Evolutionary conservation across 352 stramenopile species (phyloP).

Genomic region (Pilasporangium apinafurcum): DNA sequence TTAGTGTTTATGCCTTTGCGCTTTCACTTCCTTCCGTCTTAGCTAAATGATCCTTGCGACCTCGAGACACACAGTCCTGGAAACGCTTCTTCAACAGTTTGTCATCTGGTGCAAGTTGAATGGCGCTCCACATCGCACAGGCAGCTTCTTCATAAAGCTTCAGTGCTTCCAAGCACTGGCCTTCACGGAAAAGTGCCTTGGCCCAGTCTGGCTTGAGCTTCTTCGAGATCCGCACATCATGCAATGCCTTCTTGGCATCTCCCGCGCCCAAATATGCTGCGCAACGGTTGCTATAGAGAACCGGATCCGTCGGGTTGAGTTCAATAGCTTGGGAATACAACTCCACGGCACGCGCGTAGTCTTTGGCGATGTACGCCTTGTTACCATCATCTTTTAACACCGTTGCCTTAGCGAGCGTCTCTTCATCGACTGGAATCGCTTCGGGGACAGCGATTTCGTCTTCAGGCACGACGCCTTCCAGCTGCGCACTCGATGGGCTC

Average conservation of each 20-base stretch:
- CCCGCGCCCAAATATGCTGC: constrained; percentile 51
- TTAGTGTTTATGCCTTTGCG: too few relatives aligned
- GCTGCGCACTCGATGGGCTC: too few relatives aligned
- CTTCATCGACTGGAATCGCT: constrained; percentile 27
- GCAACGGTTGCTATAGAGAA: constrained; percentile 82
- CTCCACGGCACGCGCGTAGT: constrained; percentile 41
- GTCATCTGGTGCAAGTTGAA: constrained; percentile 68
- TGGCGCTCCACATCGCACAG: constrained; percentile 63
- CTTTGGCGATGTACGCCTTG: constrained; percentile 58
- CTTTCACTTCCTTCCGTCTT: constrained; percentile 23
- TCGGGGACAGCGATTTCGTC: constrained; percentile 43
- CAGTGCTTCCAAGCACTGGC: constrained; percentile 73
- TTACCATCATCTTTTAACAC: constrained; percentile 67
- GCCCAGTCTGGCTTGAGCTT: constrained; percentile 80
- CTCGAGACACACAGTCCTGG: constrained; percentile 70
- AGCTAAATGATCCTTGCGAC: constrained; percentile 47
- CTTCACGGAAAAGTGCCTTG: constrained; percentile 81
- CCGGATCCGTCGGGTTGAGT: constrained; percentile 43
- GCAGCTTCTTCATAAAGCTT: constrained; percentile 70
- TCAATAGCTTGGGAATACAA: constrained; percentile 61
- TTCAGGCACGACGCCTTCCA: constrained; percentile 29
- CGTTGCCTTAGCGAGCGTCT: constrained; percentile 25
- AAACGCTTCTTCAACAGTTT: constrained; percentile 77
- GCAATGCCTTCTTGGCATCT: constrained; percentile 57
- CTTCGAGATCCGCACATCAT: constrained; percentile 72